Conservation (phyloP, 2,329 filamentous ascomycete genomes). For the Pestalotiopsis sp. region DNA sequence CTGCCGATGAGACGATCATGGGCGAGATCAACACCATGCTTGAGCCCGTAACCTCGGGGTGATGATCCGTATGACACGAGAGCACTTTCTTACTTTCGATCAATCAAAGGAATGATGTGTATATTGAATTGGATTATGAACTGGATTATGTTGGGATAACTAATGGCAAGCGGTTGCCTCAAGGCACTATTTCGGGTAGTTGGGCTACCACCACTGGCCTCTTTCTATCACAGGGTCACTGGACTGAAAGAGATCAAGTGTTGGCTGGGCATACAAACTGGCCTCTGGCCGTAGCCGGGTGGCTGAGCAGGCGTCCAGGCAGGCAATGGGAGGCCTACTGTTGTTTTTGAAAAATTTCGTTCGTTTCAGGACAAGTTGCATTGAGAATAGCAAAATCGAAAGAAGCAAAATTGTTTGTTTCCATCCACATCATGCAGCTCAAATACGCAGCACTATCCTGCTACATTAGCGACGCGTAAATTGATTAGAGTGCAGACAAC, state of each 20-base stretch:
- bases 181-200: not conserved
- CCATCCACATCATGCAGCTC: too few species aligned
- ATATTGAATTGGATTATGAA: not conserved
- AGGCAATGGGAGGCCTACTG: not conserved
- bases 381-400: too few species aligned
- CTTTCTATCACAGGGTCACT: not conserved
- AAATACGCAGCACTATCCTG: too few species aligned
- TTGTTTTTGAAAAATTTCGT: not conserved
- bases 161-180: not conserved
- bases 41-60: constrained; percentile 15
- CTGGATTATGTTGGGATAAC: not conserved
- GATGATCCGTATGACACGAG: not conserved
- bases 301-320: not conserved
- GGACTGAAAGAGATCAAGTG: not conserved
- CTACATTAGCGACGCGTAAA: too few species aligned
- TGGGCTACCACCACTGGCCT: not conserved
- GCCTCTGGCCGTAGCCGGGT: not conserved
- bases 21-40: constrained; percentile 53
- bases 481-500: too few species aligned
- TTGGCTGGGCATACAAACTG: not conserved
- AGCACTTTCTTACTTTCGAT: not conserved
- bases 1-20: constrained; percentile 62
- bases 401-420: too few species aligned
- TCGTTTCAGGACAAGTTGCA: too few species aligned
- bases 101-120: not conserved